A percentile compares a stretch with the other conserved stretches of the same genome.
Conservation (phyloP, 352 stramenopile genomes). For the Globisporangium mamillatum region DNA sequence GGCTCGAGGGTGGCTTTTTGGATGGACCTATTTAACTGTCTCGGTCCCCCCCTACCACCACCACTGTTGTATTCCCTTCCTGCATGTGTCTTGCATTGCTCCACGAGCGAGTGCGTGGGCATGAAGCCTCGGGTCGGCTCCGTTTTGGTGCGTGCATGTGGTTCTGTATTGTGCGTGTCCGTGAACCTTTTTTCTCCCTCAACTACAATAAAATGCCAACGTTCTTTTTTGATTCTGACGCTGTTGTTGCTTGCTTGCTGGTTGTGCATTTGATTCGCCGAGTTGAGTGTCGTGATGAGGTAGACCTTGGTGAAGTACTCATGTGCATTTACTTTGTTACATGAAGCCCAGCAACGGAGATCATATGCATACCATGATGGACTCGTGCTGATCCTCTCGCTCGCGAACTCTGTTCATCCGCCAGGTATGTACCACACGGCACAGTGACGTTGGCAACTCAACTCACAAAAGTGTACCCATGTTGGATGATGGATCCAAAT, state of each 20-base stretch:
- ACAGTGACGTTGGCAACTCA: not conserved
- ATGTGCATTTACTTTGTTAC: not conserved
- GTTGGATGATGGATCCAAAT: not conserved
- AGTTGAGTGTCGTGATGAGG: not conserved
- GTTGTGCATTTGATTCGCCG: not conserved
- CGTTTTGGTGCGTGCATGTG: conserved; percentile 5
- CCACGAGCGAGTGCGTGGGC: not conserved
- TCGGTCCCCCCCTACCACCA: not conserved
- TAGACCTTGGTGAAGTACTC: not conserved
- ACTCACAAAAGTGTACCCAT: conserved; percentile 4
- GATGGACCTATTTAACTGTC: conserved; percentile 12
- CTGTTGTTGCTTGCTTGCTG: not conserved
- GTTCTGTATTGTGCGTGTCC: not conserved
- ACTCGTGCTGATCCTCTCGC: not conserved
- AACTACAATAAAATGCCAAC: not conserved
- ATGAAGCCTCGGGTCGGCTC: not conserved
- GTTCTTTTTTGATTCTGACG: not conserved
- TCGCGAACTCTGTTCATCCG: not conserved
- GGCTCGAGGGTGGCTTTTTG: not conserved
- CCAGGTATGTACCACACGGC: no score
- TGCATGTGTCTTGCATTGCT: not conserved
- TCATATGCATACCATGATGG: not conserved
- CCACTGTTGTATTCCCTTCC: not conserved
- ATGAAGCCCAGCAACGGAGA: not conserved
- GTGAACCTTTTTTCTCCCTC: not conserved